A percentile compares a stretch with the other conserved stretches of the same genome.
Conservation (phyloP, 345 rosid species). For the Sisymbrium altissimum region DNA sequence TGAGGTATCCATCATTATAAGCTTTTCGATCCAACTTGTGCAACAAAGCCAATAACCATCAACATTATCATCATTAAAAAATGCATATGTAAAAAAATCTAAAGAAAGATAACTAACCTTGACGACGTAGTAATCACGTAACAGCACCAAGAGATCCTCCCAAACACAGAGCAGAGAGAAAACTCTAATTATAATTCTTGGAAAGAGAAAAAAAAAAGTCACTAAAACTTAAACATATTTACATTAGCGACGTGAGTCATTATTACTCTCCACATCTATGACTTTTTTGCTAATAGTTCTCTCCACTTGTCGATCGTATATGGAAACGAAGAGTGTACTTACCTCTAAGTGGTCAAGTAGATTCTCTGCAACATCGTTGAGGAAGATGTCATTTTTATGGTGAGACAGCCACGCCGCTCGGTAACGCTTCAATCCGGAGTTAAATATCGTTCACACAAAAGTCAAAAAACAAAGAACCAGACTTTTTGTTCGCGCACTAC, state of each 20-base stretch:
- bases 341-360: constrained; percentile 91
- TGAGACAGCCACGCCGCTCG: constrained; percentile 91
- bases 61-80: not conserved
- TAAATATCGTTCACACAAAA: not conserved
- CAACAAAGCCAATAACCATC: not conserved
- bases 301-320: too few species aligned
- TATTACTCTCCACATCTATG: too few species aligned
- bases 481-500: not conserved
- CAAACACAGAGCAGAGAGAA: constrained; percentile 75
- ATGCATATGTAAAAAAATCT: not conserved
- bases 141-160: constrained; percentile 82
- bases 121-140: constrained; percentile 51
- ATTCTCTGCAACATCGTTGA: constrained; percentile 91
- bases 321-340: too few species aligned
- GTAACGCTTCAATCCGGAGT: constrained; percentile 67
- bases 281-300: too few species aligned
- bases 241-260: too few species aligned
- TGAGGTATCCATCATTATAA: constrained; percentile 89
- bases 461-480: not conserved
- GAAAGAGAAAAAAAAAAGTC: constrained; percentile 15
- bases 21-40: constrained; percentile 79
- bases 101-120: constrained; percentile 62
- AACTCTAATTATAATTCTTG: constrained; percentile 81
- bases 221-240: too few species aligned
- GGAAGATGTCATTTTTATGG: constrained; percentile 50